Base-by-base conservation (phyloP, 148 eudicot species). In the Vaccinium myrtillus region DNA sequence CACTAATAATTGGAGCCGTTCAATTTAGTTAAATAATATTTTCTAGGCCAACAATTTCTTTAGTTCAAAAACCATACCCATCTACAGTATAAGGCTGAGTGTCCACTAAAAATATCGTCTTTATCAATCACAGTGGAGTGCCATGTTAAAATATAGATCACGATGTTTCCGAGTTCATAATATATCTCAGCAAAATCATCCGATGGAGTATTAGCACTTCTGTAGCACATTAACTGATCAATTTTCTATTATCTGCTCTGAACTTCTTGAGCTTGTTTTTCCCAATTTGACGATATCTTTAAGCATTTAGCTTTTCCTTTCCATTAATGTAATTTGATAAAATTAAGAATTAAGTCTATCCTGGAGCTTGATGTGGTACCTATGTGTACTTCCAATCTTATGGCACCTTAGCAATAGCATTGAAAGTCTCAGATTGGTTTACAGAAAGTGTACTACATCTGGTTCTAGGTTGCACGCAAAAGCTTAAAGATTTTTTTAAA, bases 91-190 rank as follows among this genome's bases (percentile, higher is more conserved):
- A 32, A 32, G 36, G 36, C 36, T 2, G 2, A 32, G 36, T 32
- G 36, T 32, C 36, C 36, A 32, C 36, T 32, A 32, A 32, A 32
- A 32, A 32, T 32, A 32, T 32, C 36, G 36, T 32, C 36, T 32
- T 32, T 32, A 32, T 32, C n/a, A n/a, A n/a, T n/a, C 67, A 95
- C 99, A 9, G 99, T 97, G 84, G 99, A 97, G 86, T 96, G 96
- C 83, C 99, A 97, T 30, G 96, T 98, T n/a, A 80, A 89, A 27
- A 19, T 12, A 32, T 32, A 5, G 23, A 27, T 8, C 14, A 30
- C 32, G 51, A 63, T 8, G 48, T 25, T 59, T 63, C 69, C 46
- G 9, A 48, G 39, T 81, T 67, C n/a, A 49, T 21, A 63, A 11
- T 81, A 80, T 81, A 11, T 63, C 77, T 75, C 78, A 19, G 30